Evolutionary conservation across 2,329 filamentous ascomycete species (phyloP), one percentile per base, ranked within the genome.

Genomic region (Diaporthe sp.): DNA sequence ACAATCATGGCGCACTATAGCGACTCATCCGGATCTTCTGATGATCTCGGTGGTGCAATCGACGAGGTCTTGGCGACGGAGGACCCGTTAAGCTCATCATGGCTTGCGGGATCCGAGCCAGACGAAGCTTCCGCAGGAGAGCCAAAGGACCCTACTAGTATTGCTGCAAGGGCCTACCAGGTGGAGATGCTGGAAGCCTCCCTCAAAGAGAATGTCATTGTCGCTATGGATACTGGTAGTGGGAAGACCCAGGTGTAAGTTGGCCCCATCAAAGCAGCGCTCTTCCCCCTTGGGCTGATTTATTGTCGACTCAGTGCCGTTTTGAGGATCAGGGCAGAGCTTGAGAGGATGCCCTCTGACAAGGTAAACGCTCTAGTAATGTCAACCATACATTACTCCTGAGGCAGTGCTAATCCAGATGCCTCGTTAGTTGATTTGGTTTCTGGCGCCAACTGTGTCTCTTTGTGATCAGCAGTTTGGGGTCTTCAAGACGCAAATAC

Each of bases 191-290:
- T 94, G 70, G 88, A 92, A 74, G 88, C 90, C 79, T 94, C 93
- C 78, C 84, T 94, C 78, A 87, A 88, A 75, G 84, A 87, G 61
- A 96, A 95, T 80, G 89, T 93, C 42, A 94, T 96, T 77, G 90
- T 95, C 70, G 90, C 90, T 35, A 95, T 95, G 93, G 93, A 94
- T 76, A 96, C 94, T 0, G 94, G 94, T 1, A 94, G 90, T 76
- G 94, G 94, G 2, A 96, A 96, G 81, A 95, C 94, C 4, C 91
- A 93, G 77, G 89, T 95, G 93, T 94, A 88, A 83, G 88, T 82
- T 22, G 12, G 3, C 22, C 13, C 32, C 9, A 15, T 50, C 19
- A 35, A 19, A 30, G 13, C 19, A 51, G 25, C 22, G 9, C 42
- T 70, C 42, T 42, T 50, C 70, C 63, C 59, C 71, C 13, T 51